Conservation (phyloP, 768 basidiomycete species). For the Porphyrellus cyaneotinctus region DNA sequence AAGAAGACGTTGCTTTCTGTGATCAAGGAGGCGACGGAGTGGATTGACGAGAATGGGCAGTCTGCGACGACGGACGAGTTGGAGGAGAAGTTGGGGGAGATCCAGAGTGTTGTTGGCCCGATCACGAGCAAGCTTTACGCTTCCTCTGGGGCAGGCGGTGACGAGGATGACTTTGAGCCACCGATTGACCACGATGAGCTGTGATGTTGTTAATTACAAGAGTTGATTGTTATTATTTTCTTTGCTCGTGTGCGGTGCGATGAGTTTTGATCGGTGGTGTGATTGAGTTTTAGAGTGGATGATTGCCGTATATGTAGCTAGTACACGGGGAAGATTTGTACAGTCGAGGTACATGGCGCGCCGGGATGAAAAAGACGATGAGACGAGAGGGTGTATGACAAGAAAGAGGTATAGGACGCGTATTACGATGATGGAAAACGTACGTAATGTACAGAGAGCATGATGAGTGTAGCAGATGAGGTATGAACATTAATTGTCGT, state of each 20-base stretch:
- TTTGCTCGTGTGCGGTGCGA: not conserved
- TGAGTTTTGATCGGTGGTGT: not conserved
- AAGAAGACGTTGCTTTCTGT: constrained; percentile 77
- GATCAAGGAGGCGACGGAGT: constrained; percentile 86
- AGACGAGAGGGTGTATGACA: not conserved
- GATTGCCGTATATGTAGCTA: not conserved
- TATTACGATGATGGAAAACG: constrained; percentile 7
- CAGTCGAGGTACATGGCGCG: not conserved
- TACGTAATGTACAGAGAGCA: constrained; percentile 8
- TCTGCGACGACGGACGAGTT: constrained; percentile 80
- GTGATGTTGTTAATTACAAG: constrained; percentile 23
- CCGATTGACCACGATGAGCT: constrained; percentile 53
- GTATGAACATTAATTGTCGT: constrained; percentile 21
- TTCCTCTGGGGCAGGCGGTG: constrained; percentile 36
- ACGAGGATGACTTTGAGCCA: constrained; percentile 41
- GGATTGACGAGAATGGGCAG: constrained; percentile 83
- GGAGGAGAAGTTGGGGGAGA: constrained; percentile 82
- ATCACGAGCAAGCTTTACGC: constrained; percentile 81
- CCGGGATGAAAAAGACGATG: not conserved
- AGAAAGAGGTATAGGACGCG: constrained; percentile 2
- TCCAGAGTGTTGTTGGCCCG: constrained; percentile 73
- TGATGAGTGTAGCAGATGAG: constrained; percentile 3
- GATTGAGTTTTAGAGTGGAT: not conserved
- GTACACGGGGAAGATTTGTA: not conserved
- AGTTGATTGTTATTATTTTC: constrained; percentile 7